These are phyloP conservation scores for Haplosporangium sp. DNA, from an alignment of 371 early-diverging fungal species.

Conservation along the genomic window DNA sequence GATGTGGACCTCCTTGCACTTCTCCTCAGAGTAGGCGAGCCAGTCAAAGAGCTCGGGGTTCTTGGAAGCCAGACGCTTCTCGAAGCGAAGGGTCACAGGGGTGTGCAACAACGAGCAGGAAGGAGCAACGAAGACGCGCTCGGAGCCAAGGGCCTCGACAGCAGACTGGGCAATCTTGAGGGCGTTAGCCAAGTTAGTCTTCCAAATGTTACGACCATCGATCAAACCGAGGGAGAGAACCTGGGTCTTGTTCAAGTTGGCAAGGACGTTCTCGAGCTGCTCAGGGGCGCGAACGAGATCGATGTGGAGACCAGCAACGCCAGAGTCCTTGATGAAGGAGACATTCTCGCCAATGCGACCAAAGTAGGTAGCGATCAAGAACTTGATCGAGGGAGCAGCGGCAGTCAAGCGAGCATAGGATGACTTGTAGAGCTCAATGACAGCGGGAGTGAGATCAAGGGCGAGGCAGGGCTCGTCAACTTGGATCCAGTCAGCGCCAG, in stretches of 20 bases:
- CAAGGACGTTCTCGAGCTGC: conserved; percentile 79
- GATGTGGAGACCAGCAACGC: conserved; percentile 88
- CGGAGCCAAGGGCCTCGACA: conserved; percentile 71
- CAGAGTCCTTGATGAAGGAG: conserved; percentile 69
- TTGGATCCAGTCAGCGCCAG: conserved; percentile 94
- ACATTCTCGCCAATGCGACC: conserved; percentile 85
- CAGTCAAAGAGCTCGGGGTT: conserved; percentile 88
- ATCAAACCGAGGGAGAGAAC: conserved; percentile 89
- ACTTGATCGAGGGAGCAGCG: conserved; percentile 67
- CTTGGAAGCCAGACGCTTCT: conserved; percentile 76
- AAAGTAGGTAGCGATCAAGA: conserved; percentile 94
- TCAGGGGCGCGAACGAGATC: conserved; percentile 91
- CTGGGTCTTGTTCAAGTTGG: conserved; percentile 60
- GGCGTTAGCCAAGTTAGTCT: conserved; percentile 83
- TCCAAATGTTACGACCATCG: conserved; percentile 98
- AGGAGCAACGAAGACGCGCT: conserved; percentile 85
- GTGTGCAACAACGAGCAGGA: conserved; percentile 94
- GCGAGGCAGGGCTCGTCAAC: conserved; percentile 93
- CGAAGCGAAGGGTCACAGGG: conserved; percentile 88
- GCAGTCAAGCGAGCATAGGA: conserved; percentile 79
- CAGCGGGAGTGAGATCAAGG: conserved; percentile 73
- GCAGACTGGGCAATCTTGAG: conserved; percentile 77
- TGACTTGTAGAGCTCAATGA: conserved; percentile 60
- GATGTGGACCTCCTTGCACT: conserved; percentile 82
- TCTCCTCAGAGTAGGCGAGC: conserved; percentile 95